phyloP scores from a whole-genome alignment of 2,329 filamentous ascomycete species.

The Pseudogymnoascus sp. region DNA sequence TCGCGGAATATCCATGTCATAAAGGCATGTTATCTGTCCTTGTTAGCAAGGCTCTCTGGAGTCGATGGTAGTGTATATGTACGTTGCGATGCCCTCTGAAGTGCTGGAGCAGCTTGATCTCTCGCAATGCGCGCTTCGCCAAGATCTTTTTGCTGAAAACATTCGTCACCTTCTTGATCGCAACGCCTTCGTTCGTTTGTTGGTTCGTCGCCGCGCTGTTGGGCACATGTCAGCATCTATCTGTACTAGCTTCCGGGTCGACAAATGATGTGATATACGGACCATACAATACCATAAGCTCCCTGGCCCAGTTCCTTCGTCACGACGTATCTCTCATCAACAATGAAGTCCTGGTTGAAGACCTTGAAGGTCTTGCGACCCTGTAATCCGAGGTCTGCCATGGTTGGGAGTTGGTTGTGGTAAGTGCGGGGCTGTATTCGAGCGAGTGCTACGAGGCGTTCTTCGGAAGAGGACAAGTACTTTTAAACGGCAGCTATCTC shows the following conservation, averaged over 20 bases:
- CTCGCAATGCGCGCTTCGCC: slow-evolving; percentile 91
- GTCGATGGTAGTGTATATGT: slow-evolving; percentile 32
- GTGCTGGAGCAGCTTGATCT: slow-evolving; percentile 98
- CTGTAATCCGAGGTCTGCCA: slow-evolving; percentile 26
- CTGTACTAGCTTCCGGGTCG: not conserved
- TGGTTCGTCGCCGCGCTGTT: not conserved
- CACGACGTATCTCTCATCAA: slow-evolving; percentile 96
- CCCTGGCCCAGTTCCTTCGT: slow-evolving; percentile 98
- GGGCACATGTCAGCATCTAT: slow-evolving; percentile 10
- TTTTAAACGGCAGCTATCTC: slow-evolving; percentile 7
- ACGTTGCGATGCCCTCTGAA: slow-evolving; percentile 87
- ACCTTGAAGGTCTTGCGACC: slow-evolving; percentile 96
- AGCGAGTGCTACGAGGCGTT: not conserved
- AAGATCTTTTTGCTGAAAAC: slow-evolving; percentile 99
- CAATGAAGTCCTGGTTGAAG: slow-evolving; percentile 98
- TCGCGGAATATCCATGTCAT: slow-evolving; percentile 98
- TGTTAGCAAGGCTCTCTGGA: slow-evolving; percentile 30
- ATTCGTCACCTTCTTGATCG: slow-evolving; percentile 99
- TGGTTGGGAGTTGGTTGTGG: slow-evolving; percentile 16
- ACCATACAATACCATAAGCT: slow-evolving; percentile 98
- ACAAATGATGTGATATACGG: slow-evolving; percentile 30
- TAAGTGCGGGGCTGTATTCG: slow-evolving; percentile 1
- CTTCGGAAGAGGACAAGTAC: not conserved
- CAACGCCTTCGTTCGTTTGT: slow-evolving; percentile 66
- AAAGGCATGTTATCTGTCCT: slow-evolving; percentile 87